These are phyloP conservation scores for Periconia macrospinosa DNA, from an alignment of 2,329 filamentous ascomycete genomes.

Conservation along the genomic window DNA sequence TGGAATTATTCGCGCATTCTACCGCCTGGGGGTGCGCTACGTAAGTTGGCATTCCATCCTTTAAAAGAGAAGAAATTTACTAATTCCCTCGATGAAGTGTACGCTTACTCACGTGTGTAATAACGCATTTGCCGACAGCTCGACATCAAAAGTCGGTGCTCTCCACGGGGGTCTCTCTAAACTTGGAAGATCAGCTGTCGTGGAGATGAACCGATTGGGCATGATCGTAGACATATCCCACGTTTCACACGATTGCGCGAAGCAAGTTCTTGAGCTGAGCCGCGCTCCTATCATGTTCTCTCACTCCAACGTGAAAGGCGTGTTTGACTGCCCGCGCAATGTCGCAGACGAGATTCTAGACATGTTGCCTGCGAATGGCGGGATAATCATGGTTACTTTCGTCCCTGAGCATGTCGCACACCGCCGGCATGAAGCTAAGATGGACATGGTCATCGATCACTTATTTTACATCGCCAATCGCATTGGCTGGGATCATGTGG, in stretches of 20 bases:
- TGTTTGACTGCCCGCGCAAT: constrained; percentile 87
- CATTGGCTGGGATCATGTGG: constrained; percentile 84
- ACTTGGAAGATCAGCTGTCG: constrained; percentile 66
- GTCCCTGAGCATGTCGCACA: constrained; percentile 79
- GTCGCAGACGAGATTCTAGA: constrained; percentile 80
- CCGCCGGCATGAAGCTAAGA: constrained; percentile 53
- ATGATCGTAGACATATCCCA: constrained; percentile 89
- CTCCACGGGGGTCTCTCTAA: constrained; percentile 73
- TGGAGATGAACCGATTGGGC: constrained; percentile 89
- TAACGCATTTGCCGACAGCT: constrained; percentile 34
- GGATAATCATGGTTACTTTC: constrained; percentile 89
- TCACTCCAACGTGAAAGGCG: constrained; percentile 58
- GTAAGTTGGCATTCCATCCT: constrained; percentile 80
- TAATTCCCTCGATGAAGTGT: constrained; percentile 64
- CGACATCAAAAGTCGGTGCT: constrained; percentile 34
- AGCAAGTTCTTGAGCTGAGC: constrained; percentile 75
- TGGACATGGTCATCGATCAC: constrained; percentile 76
- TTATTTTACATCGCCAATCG: constrained; percentile 77
- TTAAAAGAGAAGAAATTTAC: constrained; percentile 88
- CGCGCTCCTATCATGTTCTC: constrained; percentile 82
- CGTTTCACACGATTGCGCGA: constrained; percentile 77
- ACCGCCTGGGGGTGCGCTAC: constrained; percentile 81
- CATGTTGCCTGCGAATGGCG: constrained; percentile 69
- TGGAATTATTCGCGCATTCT: constrained; percentile 71
- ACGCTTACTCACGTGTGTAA: too few relatives aligned